Conservation (phyloP, 441 rosid species). For the Gossypium gossypioides region DNA sequence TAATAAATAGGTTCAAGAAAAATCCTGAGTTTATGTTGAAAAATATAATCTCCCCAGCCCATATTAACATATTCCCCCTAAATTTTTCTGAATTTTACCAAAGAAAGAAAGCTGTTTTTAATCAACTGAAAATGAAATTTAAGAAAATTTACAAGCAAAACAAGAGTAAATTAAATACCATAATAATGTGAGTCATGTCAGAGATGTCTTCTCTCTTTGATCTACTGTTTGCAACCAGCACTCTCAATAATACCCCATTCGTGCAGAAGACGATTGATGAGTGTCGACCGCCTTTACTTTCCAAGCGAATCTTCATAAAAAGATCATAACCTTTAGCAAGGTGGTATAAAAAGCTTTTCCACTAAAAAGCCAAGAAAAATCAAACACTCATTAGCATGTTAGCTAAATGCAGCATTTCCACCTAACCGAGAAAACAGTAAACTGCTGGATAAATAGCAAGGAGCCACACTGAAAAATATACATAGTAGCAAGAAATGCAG, state of each 20-base stretch:
- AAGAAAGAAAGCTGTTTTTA: neutral
- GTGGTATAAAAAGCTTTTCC: neutral
- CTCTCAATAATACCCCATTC: conserved; percentile 75
- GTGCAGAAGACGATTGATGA: conserved; percentile 94
- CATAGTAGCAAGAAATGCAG: neutral
- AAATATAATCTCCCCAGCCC: neutral
- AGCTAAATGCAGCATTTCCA: conserved; percentile 5
- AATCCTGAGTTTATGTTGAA: neutral
- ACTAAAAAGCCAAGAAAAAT: neutral
- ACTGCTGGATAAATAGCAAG: neutral
- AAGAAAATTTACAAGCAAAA: neutral
- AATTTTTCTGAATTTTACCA: neutral
- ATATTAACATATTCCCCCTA: neutral
- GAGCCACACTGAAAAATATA: neutral
- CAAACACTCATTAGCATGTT: neutral
- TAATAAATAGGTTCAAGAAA: neutral
- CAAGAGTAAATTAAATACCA: conserved; percentile 42
- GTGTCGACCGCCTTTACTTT: conserved; percentile 78
- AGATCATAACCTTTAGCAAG: neutral
- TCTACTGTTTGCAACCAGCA: conserved; percentile 49
- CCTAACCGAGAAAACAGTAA: neutral
- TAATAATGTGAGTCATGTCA: conserved; percentile 82
- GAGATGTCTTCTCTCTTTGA: conserved; percentile 35
- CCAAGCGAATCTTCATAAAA: conserved; percentile 63
- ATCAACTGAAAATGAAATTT: neutral